Evolutionary conservation across 306 rosid genomes (phyloP).

Genomic region (Lathyrus oleraceus): DNA sequence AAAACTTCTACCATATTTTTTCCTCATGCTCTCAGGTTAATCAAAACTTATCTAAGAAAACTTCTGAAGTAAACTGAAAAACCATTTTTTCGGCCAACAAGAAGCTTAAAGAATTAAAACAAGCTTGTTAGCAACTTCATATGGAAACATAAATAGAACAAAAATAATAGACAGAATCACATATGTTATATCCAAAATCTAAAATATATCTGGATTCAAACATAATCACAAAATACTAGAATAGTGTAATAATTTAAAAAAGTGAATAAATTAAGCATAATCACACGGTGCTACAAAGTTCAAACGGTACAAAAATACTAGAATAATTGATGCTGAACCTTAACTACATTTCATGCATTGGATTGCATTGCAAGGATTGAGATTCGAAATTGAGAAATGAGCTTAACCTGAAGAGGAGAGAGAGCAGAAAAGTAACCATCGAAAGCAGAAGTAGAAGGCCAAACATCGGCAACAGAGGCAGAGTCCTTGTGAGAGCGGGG

Average conservation of each 20-base stretch:
- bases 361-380: conserved; percentile 2
- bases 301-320: too few species aligned
- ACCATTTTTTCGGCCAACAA: neutral
- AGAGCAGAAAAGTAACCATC: conserved; percentile 96
- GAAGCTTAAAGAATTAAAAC: conserved; percentile 22
- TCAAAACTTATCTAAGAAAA: neutral
- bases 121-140: conserved; percentile 12
- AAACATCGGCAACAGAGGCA: conserved; percentile 88
- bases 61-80: neutral
- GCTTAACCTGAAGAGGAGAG: conserved; percentile 88
- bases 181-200: neutral
- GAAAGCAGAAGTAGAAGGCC: conserved; percentile 98
- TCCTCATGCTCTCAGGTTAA: neutral
- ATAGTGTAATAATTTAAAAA: too few species aligned
- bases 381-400: conserved; percentile 25
- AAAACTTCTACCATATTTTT: neutral
- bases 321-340: neutral
- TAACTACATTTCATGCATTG: conserved; percentile 7
- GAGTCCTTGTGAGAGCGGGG: conserved; percentile 94
- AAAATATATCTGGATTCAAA: neutral
- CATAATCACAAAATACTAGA: too few species aligned
- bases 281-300: too few species aligned
- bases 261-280: too few species aligned
- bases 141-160: neutral
- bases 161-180: neutral